These are phyloP conservation scores for Metschnikowia lochheadii DNA, from an alignment of 805 yeast genomes.

Conservation along the genomic window DNA sequence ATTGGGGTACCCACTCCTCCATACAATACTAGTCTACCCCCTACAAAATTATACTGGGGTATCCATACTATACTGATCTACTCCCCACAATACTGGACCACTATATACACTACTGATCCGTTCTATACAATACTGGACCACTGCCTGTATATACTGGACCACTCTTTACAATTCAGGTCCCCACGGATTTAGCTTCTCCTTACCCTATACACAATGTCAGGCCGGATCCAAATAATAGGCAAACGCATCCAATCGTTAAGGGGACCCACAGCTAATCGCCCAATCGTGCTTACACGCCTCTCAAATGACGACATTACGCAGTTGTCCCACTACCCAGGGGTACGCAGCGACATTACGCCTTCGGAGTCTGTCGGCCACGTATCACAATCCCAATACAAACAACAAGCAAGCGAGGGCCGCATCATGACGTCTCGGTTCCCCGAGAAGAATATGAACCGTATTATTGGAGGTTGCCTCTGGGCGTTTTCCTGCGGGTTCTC, in stretches of 20 bases:
- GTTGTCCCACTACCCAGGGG: conserved; percentile 2
- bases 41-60: too few species aligned
- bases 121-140: too few species aligned
- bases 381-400: not conserved
- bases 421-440: conserved; percentile 18
- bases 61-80: too few species aligned
- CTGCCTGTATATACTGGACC: too few species aligned
- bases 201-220: not conserved
- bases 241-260: not conserved
- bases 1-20: too few species aligned
- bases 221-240: not conserved
- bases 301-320: conserved; percentile 14
- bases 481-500: conserved; percentile 16
- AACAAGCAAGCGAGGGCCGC: conserved; percentile 6
- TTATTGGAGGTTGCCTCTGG: conserved; percentile 18
- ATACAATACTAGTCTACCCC: too few species aligned
- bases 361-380: not conserved
- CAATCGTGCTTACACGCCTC: conserved; percentile 8
- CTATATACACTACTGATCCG: too few species aligned
- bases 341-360: not conserved
- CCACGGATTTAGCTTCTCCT: too few species aligned
- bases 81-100: too few species aligned
- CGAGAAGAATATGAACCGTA: conserved; percentile 15
- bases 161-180: too few species aligned
- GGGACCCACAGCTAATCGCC: conserved; percentile 1